Evolutionary conservation across 164 flowering plant genomes (phyloP).

Genomic region (Hamamelis virginiana): DNA sequence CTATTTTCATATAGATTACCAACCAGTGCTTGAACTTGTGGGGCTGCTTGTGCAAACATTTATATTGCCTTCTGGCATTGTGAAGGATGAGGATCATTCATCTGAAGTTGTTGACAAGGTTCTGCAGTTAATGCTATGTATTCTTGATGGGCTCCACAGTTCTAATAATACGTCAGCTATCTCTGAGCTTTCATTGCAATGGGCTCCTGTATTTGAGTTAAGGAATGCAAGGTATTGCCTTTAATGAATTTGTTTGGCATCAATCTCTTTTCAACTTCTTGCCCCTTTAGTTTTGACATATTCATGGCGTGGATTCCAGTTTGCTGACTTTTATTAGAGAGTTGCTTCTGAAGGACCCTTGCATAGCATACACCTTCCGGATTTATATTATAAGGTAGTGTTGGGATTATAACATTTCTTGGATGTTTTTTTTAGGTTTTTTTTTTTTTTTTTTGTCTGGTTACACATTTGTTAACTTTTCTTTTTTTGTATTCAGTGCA

Average conservation of each 20-base stretch:
- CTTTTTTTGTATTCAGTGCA: conserved; percentile 47
- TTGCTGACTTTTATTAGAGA: conserved; percentile 58
- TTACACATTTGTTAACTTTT: conserved; percentile 12
- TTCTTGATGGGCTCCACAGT: conserved; percentile 53
- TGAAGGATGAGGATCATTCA: conserved; percentile 23
- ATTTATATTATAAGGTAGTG: conserved; percentile 57
- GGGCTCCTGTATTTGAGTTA: conserved; percentile 68
- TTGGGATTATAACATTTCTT: neutral
- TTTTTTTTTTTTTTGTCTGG: neutral
- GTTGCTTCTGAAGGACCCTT: conserved; percentile 52
- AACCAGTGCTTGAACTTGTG: conserved; percentile 39
- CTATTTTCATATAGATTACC: conserved; percentile 42
- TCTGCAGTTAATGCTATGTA: conserved; percentile 56
- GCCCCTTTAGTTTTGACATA: neutral
- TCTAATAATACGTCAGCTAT: conserved; percentile 31
- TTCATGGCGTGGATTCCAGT: conserved; percentile 39
- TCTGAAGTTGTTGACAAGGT: conserved; percentile 44
- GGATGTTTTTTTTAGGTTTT: conserved; percentile 7
- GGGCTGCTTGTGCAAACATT: conserved; percentile 37
- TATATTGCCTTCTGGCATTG: conserved; percentile 19
- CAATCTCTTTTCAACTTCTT: conserved; percentile 1
- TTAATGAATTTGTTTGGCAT: conserved; percentile 5
- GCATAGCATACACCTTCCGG: conserved; percentile 42
- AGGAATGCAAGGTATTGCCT: conserved; percentile 51
- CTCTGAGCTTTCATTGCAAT: conserved; percentile 38